Percentiles rank a stretch among this genome's conserved stretches.
These are phyloP conservation scores for Ceratobasidium sp. DNA, from an alignment of 1,284 basidiomycete genomes.

Conservation along the genomic window DNA sequence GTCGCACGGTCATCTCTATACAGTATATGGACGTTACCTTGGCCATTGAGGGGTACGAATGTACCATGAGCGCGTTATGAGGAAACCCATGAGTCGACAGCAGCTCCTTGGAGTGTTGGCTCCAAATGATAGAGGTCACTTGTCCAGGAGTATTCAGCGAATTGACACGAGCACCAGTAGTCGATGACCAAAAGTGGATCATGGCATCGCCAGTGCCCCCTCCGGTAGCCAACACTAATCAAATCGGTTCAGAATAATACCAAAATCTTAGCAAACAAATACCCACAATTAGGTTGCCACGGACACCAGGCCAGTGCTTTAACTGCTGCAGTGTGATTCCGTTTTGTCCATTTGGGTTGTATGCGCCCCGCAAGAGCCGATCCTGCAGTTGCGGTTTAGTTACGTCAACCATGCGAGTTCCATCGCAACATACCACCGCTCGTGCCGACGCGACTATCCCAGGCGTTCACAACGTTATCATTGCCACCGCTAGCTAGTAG, in stretches of 20 bases:
- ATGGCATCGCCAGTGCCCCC: conserved; percentile 95
- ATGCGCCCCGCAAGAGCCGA: conserved; percentile 58
- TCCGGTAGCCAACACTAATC: conserved; percentile 80
- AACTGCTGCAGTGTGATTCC: conserved; percentile 93
- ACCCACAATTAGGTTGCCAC: conserved; percentile 77
- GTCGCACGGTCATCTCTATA: conserved; percentile 54
- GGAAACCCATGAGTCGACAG: conserved; percentile 95
- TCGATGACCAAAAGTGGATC: conserved; percentile 92
- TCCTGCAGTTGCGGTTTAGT: conserved; percentile 39
- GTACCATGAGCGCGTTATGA: conserved; percentile 59
- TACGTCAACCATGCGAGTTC: conserved; percentile 40
- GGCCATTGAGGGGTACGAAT: conserved; percentile 59
- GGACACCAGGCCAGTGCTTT: conserved; percentile 98
- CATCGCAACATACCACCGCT: conserved; percentile 43
- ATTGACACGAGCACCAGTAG: conserved; percentile 86
- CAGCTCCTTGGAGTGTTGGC: conserved; percentile 88
- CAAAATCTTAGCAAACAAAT: conserved; percentile 40
- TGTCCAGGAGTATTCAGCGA: conserved; percentile 86
- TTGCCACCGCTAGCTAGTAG: conserved; percentile 94
- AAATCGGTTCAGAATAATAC: neutral
- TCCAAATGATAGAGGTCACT: conserved; percentile 91
- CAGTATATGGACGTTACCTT: conserved; percentile 65
- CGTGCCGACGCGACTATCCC: conserved; percentile 76
- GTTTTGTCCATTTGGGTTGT: conserved; percentile 87
- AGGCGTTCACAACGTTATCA: conserved; percentile 96